Evolutionary conservation across 2,329 filamentous ascomycete genomes (phyloP).

Genomic region (Fusarium caatingaense): DNA sequence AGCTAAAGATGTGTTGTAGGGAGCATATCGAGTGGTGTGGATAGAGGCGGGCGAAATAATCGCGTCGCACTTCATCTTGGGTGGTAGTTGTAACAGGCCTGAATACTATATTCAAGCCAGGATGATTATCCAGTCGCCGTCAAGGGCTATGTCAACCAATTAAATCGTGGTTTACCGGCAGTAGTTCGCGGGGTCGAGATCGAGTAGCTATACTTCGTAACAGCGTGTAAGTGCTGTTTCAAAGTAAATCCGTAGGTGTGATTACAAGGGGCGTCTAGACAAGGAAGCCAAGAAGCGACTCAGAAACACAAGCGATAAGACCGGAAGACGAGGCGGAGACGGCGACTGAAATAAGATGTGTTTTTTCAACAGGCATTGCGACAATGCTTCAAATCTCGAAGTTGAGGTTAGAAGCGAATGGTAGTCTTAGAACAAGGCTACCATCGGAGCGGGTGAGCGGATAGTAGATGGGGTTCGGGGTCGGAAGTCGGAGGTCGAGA

Average conservation of each 20-base stretch:
- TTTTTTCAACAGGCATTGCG: conserved; percentile 70
- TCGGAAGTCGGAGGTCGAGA: conserved; percentile 6
- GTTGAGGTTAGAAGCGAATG: conserved; percentile 42
- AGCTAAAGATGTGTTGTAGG: conserved; percentile 77
- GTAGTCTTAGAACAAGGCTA: conserved; percentile 51
- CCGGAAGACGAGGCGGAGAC: conserved; percentile 70
- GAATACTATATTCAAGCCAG: conserved; percentile 49
- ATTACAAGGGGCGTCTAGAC: conserved; percentile 58
- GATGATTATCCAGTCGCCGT: conserved; percentile 65
- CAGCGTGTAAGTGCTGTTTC: conserved; percentile 51
- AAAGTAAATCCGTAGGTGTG: conserved; percentile 57
- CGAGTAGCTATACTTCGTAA: conserved; percentile 55
- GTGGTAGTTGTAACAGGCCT: conserved; percentile 47
- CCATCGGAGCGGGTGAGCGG: conserved; percentile 47
- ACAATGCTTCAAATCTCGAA: conserved; percentile 50
- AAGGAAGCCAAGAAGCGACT: conserved; percentile 53
- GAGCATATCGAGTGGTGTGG: conserved; percentile 60
- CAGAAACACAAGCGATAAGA: conserved; percentile 67
- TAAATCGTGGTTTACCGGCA: conserved; percentile 55
- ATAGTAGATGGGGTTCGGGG: conserved; percentile 26
- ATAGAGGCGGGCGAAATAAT: conserved; percentile 64
- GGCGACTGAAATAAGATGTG: conserved; percentile 68
- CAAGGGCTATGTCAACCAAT: conserved; percentile 62
- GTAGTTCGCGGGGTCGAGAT: conserved; percentile 51
- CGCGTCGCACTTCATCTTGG: conserved; percentile 70